Conservation (phyloP, 768 basidiomycete species). For the Podaxis rugospora region DNA sequence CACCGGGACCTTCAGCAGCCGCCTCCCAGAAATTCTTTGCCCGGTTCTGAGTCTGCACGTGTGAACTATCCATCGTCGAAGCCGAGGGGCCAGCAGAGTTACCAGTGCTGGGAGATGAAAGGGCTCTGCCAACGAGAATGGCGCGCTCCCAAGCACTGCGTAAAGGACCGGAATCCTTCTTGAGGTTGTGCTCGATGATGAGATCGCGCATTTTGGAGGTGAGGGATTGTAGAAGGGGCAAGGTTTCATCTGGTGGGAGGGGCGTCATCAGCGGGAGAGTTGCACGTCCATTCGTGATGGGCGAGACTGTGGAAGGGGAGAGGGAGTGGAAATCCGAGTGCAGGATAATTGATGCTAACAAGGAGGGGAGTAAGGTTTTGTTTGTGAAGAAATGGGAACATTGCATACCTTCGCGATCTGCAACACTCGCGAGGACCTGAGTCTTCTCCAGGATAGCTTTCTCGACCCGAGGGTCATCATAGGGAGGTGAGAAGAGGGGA, state of each 20-base stretch:
- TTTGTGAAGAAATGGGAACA: not conserved
- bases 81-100: not conserved
- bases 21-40: conserved; percentile 18
- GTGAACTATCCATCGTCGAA: not conserved
- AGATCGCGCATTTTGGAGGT: conserved; percentile 60
- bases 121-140: conserved; percentile 18
- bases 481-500: conserved; percentile 56
- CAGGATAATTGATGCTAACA: conserved; percentile 45
- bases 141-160: conserved; percentile 48
- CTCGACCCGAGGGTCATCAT: conserved; percentile 28
- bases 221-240: conserved; percentile 36
- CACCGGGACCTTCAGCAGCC: not conserved
- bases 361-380: conserved; percentile 1
- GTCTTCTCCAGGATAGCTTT: conserved; percentile 42
- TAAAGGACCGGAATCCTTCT: conserved; percentile 54
- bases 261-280: conserved; percentile 35
- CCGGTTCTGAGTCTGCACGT: not conserved
- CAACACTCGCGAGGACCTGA: conserved; percentile 32
- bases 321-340: conserved; percentile 52
- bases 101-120: not conserved
- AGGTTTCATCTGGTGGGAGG: conserved; percentile 22
- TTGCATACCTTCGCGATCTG: conserved; percentile 52
- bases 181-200: conserved; percentile 59
- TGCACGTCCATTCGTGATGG: conserved; percentile 21
- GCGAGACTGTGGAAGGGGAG: conserved; percentile 27